These are phyloP conservation scores for Cubamyces sp. DNA, from an alignment of 768 basidiomycete genomes.

Conservation along the genomic window DNA sequence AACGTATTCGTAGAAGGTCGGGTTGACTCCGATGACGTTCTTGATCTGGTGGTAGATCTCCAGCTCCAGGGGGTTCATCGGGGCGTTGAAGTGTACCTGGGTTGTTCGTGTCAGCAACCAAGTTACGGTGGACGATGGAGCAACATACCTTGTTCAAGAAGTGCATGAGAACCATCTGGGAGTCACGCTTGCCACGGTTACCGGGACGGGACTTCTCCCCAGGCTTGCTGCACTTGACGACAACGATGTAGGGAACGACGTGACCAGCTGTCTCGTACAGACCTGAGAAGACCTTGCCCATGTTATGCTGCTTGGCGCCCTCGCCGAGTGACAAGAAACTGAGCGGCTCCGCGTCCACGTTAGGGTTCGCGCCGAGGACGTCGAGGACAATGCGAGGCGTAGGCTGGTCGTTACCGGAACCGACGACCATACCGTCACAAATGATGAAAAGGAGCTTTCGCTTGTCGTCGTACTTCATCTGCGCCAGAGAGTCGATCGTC, in stretches of 20 bases:
- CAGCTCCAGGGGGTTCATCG: conserved; percentile 96
- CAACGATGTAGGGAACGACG: conserved; percentile 91
- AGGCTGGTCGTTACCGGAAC: conserved; percentile 93
- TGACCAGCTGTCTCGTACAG: conserved; percentile 93
- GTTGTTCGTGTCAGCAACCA: conserved; percentile 3
- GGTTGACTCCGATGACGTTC: conserved; percentile 99
- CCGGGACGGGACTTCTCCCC: conserved; percentile 92
- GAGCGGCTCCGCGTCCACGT: conserved; percentile 91
- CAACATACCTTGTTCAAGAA: conserved; percentile 89
- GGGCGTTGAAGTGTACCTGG: conserved; percentile 93
- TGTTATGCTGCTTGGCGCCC: conserved; percentile 95
- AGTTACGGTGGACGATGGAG: neutral
- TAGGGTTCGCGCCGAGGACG: conserved; percentile 92
- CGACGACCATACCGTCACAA: conserved; percentile 98
- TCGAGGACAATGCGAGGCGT: conserved; percentile 97
- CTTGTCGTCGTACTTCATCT: conserved; percentile 97
- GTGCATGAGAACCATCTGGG: conserved; percentile 94
- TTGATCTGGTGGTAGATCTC: conserved; percentile 99
- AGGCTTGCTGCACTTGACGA: conserved; percentile 95
- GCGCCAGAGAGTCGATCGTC: conserved; percentile 93
- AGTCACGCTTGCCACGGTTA: conserved; percentile 98
- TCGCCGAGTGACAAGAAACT: conserved; percentile 94
- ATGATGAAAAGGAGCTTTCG: conserved; percentile 91
- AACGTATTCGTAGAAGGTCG: conserved; percentile 95
- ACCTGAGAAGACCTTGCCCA: conserved; percentile 97